Conservation (phyloP, 805 yeast species). For the Spathaspora hagerdaliae region DNA sequence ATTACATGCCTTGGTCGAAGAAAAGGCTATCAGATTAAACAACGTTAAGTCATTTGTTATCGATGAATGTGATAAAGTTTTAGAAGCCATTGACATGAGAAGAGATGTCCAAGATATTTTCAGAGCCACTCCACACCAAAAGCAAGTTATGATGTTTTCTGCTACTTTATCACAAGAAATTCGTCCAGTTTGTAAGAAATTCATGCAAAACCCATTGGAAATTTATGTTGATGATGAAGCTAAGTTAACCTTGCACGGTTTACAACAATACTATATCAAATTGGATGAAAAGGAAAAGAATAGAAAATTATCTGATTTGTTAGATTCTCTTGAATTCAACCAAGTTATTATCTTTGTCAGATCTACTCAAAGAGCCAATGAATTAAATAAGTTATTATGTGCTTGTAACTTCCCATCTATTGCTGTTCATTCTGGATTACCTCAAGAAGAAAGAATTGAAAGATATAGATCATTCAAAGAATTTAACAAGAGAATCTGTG, state of each 20-base stretch:
- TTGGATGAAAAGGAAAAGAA: slow-evolving; percentile 89
- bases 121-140: slow-evolving; percentile 96
- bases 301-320: slow-evolving; percentile 83
- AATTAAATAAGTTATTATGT: slow-evolving; percentile 80
- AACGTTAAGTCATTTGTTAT: slow-evolving; percentile 91
- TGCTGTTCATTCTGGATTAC: slow-evolving; percentile 91
- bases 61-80: slow-evolving; percentile 98
- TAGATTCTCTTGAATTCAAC: slow-evolving; percentile 93
- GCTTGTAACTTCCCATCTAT: slow-evolving; percentile 96
- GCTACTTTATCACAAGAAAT: slow-evolving; percentile 94
- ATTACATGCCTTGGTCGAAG: slow-evolving; percentile 88
- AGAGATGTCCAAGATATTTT: slow-evolving; percentile 97
- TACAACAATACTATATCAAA: slow-evolving; percentile 93
- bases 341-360: slow-evolving; percentile 96
- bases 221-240: slow-evolving; percentile 97
- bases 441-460: slow-evolving; percentile 97
- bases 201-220: slow-evolving; percentile 97
- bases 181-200: slow-evolving; percentile 94
- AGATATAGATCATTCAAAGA: slow-evolving; percentile 95
- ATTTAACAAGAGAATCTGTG: slow-evolving; percentile 98
- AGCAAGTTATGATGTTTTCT: slow-evolving; percentile 99
- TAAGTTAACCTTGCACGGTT: slow-evolving; percentile 94
- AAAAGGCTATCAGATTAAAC: slow-evolving; percentile 79
- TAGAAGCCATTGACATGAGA: slow-evolving; percentile 91
- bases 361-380: slow-evolving; percentile 87